Evolutionary conservation across 108 stramenopile genomes (phyloP), one percentile per base, ranked within the genome.

Genomic region (Nitzschia inconspicua): DNA sequence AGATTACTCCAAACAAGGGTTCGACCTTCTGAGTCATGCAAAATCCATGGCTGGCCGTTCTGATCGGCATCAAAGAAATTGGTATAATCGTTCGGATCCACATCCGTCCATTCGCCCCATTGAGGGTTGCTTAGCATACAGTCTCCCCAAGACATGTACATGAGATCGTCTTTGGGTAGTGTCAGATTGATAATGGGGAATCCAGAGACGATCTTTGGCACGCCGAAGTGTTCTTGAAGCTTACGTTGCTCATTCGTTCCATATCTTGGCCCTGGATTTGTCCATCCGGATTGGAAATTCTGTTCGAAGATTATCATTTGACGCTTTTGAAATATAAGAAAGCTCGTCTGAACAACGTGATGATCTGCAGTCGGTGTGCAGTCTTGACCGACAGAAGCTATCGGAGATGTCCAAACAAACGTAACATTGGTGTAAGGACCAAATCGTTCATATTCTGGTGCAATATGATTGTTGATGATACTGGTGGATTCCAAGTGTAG

Each of bases 251-350:
- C 27, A 14, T 26, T 26, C 4, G 16, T 23, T 6, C 28, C 27
- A 5, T 5, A n/a, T 16, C 19, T 5, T 13, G 44, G n/a, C 3
- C 27, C 27, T 25, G 53, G 53, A 10, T 10, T 24, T 13, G 31
- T 36, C 53, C 53, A 55, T 6, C 53, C 53, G 16, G 10, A 18
- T n/a, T 7, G 13, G 36, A 55, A 55, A 19, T 55, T 9, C 19
- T 55, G 53, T 4, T 55, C 53, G 36, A 55, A 55, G 29, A 55
- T 32, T 4, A 55, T 25, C 32, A 55, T 32, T 34, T 55, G n/a
- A 18, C 29, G 16, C 36, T 55, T 19, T 16, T 55, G 16, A 55
- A 55, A 55, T 14, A 55, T 36, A 10, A 8, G 18, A 36, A 36
- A 55, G 11, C 32, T 55, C 16, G 53, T 55, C 6, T 55, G 25